A percentile compares a stretch with the other conserved stretches of the same genome.
Conservation (phyloP, 108 stramenopile species). For the Craspedostauros australis region DNA sequence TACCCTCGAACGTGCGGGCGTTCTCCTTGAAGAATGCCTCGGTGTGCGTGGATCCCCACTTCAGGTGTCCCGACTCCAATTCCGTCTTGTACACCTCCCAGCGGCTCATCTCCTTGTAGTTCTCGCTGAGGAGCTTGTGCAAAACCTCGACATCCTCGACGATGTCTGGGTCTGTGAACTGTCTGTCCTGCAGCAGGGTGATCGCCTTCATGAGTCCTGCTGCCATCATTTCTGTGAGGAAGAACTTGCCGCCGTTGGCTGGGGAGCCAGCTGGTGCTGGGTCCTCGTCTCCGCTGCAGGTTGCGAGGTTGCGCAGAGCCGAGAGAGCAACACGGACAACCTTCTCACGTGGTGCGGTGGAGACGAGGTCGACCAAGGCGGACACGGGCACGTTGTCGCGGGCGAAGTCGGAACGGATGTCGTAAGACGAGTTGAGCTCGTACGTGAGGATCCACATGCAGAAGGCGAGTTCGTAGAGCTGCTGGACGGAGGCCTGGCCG, state of each 20-base stretch:
- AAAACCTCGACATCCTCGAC: constrained; percentile 71
- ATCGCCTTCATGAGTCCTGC: constrained; percentile 87
- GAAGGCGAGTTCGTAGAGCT: constrained; percentile 92
- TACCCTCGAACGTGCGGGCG: constrained; percentile 73
- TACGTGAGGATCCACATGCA: constrained; percentile 93
- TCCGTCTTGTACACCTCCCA: constrained; percentile 93
- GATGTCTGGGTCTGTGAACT: constrained; percentile 90
- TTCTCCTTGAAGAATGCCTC: constrained; percentile 93
- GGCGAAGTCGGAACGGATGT: constrained; percentile 71
- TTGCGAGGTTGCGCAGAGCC: constrained; percentile 73
- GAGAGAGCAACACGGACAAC: constrained; percentile 86
- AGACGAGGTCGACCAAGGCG: constrained; percentile 76
- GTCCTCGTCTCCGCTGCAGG: constrained; percentile 49
- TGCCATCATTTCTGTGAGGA: constrained; percentile 86
- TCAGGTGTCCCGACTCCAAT: constrained; percentile 81
- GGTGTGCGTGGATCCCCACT: constrained; percentile 93
- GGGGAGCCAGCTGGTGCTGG: constrained; percentile 24
- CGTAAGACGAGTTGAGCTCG: constrained; percentile 61
- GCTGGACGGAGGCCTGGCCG: constrained; percentile 82
- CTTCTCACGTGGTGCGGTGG: constrained; percentile 87
- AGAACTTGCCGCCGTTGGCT: constrained; percentile 45
- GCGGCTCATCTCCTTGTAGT: constrained; percentile 89
- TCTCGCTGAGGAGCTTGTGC: constrained; percentile 73
- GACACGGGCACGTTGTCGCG: constrained; percentile 62
- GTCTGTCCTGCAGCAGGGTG: constrained; percentile 70